A percentile compares a stretch with the other conserved stretches of the same genome.
Conservation (phyloP, 352 stramenopile species). For the Globisporangium alternatum region DNA sequence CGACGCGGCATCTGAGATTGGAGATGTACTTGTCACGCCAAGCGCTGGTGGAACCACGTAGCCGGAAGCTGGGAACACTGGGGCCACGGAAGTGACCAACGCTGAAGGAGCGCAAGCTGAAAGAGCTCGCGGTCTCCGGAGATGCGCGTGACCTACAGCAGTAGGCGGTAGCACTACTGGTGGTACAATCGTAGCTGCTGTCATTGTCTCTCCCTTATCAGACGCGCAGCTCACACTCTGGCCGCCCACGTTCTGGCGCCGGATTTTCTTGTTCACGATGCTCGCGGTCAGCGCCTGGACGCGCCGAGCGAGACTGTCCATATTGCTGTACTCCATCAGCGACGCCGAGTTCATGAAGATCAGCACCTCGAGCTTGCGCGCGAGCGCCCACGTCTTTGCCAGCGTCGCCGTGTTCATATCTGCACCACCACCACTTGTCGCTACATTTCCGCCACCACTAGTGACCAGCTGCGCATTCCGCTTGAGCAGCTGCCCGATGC, state of each 20-base stretch:
- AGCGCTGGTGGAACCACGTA: background rate
- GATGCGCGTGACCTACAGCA: background rate
- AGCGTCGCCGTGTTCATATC: constrained; percentile 19
- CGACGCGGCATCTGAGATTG: constrained; percentile 1
- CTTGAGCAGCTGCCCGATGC: constrained; percentile 59
- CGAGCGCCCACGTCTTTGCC: constrained; percentile 65
- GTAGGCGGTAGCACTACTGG: background rate
- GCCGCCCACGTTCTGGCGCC: constrained; percentile 31
- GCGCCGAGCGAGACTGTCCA: constrained; percentile 71
- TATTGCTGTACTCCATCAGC: constrained; percentile 77
- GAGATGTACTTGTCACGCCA: background rate
- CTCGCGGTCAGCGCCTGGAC: constrained; percentile 76
- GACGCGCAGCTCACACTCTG: background rate
- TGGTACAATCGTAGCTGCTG: background rate
- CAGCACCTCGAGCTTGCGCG: constrained; percentile 79
- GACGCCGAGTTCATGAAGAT: constrained; percentile 83
- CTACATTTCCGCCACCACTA: constrained; percentile 1
- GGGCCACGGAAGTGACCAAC: background rate
- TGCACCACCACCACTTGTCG: background rate
- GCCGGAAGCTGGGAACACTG: background rate
- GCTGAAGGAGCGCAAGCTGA: background rate
- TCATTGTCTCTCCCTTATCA: background rate
- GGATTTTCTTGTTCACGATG: constrained; percentile 87
- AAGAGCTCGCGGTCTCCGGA: background rate
- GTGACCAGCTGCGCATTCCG: constrained; percentile 49